Percentiles rank a stretch among this genome's conserved stretches.
These are phyloP conservation scores for Escallonia herrerae DNA, from an alignment of 129 eudicot species.

Conservation along the genomic window DNA sequence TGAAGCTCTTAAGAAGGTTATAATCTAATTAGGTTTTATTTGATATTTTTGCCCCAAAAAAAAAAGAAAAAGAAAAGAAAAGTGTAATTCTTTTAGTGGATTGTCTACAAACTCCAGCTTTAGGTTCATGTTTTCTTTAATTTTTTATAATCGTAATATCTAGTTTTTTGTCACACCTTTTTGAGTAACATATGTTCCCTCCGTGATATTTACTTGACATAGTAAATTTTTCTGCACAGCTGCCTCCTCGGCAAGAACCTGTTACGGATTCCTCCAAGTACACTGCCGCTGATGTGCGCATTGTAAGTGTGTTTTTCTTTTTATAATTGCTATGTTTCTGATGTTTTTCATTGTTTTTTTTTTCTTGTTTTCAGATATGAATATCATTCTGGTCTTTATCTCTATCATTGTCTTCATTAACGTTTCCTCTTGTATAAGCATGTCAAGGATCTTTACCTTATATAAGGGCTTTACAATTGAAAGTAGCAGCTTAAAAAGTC, in stretches of 20 bases:
- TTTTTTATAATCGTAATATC: neutral
- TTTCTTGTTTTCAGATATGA: neutral
- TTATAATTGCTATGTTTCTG: neutral
- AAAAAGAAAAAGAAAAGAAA: no score
- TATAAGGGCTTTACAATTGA: neutral
- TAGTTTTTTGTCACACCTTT: neutral
- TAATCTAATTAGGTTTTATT: neutral
- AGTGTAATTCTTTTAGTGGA: neutral
- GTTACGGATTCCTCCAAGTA: conserved; percentile 65
- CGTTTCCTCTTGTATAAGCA: neutral
- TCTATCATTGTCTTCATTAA: neutral
- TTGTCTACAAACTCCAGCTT: conserved; percentile 3
- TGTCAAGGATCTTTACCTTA: neutral
- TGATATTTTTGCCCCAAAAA: neutral
- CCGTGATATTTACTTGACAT: neutral
- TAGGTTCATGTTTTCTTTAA: conserved; percentile 3
- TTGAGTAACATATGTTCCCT: neutral
- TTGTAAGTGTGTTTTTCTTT: conserved; percentile 48
- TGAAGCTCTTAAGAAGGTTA: conserved; percentile 95
- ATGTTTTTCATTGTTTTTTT: neutral
- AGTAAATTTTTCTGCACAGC: conserved; percentile 31
- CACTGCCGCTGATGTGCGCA: conserved; percentile 98
- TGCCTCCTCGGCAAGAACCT: conserved; percentile 80
- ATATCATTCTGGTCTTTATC: neutral
- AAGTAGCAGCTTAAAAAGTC: neutral